Evolutionary conservation across 257 asterid genomes (phyloP).

Genomic region (Eustoma russellianum): DNA sequence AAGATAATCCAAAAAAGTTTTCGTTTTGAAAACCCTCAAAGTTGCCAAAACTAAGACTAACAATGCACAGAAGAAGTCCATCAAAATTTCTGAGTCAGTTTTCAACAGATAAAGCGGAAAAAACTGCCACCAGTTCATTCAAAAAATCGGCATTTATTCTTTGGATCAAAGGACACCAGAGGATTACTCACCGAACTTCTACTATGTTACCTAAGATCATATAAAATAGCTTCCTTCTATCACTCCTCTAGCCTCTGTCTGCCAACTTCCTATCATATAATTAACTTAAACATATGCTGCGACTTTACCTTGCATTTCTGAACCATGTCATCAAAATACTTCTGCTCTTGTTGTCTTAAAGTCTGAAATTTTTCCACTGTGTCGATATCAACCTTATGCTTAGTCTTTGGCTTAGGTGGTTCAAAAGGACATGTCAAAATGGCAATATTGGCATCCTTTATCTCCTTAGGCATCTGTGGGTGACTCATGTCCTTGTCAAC

Average conservation of each 20-base stretch:
- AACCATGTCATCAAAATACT: constrained; percentile 96
- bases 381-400: constrained; percentile 96
- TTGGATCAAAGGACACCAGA: background rate
- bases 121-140: background rate
- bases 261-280: background rate
- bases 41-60: no score
- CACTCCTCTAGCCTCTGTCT: background rate
- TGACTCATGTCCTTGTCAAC: constrained; percentile 98
- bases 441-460: constrained; percentile 84
- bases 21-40: no score
- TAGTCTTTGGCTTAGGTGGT: constrained; percentile 98
- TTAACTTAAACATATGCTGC: background rate
- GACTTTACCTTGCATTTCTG: constrained; percentile 79
- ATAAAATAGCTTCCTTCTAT: background rate
- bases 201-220: background rate
- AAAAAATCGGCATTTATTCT: background rate
- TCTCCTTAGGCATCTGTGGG: constrained; percentile 96
- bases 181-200: background rate
- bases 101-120: background rate
- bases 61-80: no score
- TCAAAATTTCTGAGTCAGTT: no score
- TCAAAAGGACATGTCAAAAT: constrained; percentile 94
- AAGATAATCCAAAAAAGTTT: constrained; percentile 1
- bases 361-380: constrained; percentile 85
- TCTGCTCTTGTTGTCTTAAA: constrained; percentile 74